Conservation (phyloP, 108 stramenopile species). For the Skeletonema marinoi region DNA sequence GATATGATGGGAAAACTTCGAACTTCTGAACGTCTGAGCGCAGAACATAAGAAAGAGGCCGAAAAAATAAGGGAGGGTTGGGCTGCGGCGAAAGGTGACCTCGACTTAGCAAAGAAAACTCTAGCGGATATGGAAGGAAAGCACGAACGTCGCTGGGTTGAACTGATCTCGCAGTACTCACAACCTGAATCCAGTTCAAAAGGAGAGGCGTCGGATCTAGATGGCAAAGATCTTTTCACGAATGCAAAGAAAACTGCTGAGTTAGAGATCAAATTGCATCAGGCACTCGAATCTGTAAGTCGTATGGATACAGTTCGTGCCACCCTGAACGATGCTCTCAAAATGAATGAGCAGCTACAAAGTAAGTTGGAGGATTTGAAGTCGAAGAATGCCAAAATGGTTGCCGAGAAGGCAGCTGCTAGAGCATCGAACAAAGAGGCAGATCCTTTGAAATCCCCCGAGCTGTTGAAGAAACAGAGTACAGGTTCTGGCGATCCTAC, state of each 20-base stretch:
- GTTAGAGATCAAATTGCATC: slow-evolving; percentile 81
- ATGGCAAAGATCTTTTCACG: slow-evolving; percentile 13
- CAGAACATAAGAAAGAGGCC: slow-evolving; percentile 47
- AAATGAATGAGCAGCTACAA: slow-evolving; percentile 74
- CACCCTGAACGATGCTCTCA: slow-evolving; percentile 69
- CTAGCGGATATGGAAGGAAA: slow-evolving; percentile 73
- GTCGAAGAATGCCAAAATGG: slow-evolving; percentile 66
- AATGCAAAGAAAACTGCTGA: slow-evolving; percentile 67
- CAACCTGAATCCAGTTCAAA: slow-evolving; percentile 36
- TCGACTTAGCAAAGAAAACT: slow-evolving; percentile 59
- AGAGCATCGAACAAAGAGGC: slow-evolving; percentile 34
- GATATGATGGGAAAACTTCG: slow-evolving; percentile 57
- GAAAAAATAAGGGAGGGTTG: slow-evolving; percentile 57
- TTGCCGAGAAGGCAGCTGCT: slow-evolving; percentile 48
- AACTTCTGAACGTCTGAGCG: slow-evolving; percentile 41
- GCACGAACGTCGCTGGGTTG: slow-evolving; percentile 71
- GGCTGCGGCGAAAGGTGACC: slow-evolving; percentile 68
- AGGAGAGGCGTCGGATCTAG: slow-evolving; percentile 12
- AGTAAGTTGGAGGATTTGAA: slow-evolving; percentile 73
- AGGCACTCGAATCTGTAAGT: slow-evolving; percentile 83
- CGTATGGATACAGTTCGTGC: slow-evolving; percentile 64
- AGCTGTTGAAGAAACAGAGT: slow-evolving; percentile 17
- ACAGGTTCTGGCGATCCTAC: slow-evolving; percentile 37
- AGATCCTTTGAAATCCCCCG: slow-evolving; percentile 32
- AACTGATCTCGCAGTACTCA: slow-evolving; percentile 56